A percentile compares a stretch with the other conserved stretches of the same genome.
These are phyloP conservation scores for Metarhizium guizhouense DNA, from an alignment of 2,329 filamentous ascomycete genomes.

Conservation along the genomic window DNA sequence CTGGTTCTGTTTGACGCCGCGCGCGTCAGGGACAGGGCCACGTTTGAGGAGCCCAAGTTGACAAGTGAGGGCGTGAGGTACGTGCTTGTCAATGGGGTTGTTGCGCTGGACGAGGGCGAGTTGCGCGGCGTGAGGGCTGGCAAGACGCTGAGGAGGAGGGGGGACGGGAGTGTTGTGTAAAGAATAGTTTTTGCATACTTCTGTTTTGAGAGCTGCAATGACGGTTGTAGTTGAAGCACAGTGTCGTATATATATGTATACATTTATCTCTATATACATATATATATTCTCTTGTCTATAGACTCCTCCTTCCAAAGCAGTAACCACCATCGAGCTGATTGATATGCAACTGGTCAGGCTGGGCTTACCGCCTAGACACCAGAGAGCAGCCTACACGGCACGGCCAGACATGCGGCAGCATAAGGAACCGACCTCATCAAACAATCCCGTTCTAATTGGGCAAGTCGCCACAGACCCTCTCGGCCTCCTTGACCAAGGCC, in stretches of 20 bases:
- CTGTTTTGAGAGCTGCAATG: too few species aligned
- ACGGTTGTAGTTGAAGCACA: too few species aligned
- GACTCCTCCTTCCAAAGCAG: too few species aligned
- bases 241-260: too few species aligned
- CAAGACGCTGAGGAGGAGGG: conserved; percentile 10
- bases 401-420: too few species aligned
- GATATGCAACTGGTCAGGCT: too few species aligned
- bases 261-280: too few species aligned
- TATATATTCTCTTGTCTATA: too few species aligned
- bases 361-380: too few species aligned
- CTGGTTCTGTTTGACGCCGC: conserved; percentile 14
- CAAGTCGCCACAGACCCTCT: conserved; percentile 32
- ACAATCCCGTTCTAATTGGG: not conserved
- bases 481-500: conserved; percentile 55
- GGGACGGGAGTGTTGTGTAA: conserved; percentile 7
- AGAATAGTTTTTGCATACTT: not conserved
- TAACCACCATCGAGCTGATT: too few species aligned
- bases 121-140: conserved; percentile 13
- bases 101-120: conserved; percentile 13
- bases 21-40: conserved; percentile 12
- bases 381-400: too few species aligned
- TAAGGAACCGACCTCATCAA: not conserved
- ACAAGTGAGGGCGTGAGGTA: conserved; percentile 12
- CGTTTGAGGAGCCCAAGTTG: conserved; percentile 13
- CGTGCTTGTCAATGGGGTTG: conserved; percentile 14